Base-by-base conservation (phyloP, 768 basidiomycete species). In the Leucocoprinus birnbaumii region DNA sequence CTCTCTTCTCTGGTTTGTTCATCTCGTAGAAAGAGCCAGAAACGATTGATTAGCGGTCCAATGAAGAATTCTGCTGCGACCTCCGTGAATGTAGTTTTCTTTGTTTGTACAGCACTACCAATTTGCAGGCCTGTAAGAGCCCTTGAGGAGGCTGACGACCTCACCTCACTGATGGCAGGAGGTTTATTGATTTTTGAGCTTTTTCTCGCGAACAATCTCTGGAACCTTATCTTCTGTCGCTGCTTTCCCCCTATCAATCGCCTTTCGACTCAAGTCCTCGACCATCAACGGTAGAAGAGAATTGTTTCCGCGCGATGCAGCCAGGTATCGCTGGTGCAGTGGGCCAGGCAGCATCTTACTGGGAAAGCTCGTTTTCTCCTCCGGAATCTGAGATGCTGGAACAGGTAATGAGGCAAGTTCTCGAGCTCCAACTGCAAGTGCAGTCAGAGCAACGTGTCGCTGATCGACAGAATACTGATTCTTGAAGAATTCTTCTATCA, bases 401-500 rank as follows among this genome's bases (percentile, higher is more conserved):
- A 78, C 42, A 56, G 75, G 61, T 63, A 81, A 58, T 63, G 73
- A 75, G 60, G 74, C 89, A 5, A 97, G 73, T 66, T 98, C 95
- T 55, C 91, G 77, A 6, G 92, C 91, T 5, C 92, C 92, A 31
- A 94, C 69, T 0, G 91, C 92, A 10, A 99, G 73, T 1, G 93
- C 88, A 58, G 90, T 94, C 19, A 98, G 77, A 60, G 94, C 92
- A 9, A 84, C 81, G 58, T 83, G 89, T 7, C 95, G 86, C 62
- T 98, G 94, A 26, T 85, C 80, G 16, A 83, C 80, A 0, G 97
- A 95, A 68, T 96, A 97, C 59, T 96, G 92, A 46, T 89, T 90
- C 61, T 86, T 86, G 74, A 98, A 99, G 69, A 94, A 95, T 64
- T 97, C 91, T 66, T 96, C 93, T 50, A 92, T 85, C 9, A 98